Base-by-base conservation (phyloP, 2,329 filamentous ascomycete species). In the Amauroascus verrucosus region DNA sequence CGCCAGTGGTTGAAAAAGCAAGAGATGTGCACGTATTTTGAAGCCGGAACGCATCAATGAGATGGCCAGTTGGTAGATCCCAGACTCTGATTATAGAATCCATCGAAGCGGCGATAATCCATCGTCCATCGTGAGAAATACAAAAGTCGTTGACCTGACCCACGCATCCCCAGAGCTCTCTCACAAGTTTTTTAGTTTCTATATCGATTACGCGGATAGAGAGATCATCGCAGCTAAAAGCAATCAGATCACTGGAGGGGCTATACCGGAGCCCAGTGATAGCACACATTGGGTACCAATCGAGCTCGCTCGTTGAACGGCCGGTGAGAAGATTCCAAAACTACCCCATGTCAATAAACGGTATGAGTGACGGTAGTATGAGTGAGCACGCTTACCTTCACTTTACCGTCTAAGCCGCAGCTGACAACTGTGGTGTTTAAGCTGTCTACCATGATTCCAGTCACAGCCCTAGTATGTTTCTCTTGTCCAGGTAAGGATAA, bases 241-340 rank as follows among this genome's bases (percentile, higher is more conserved):
- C 91, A 51, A 95, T 79, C 9, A 98, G 76, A 62, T 95, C 90
- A 62, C 84, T 95, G 2, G 82, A 79, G 3, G 84, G 76, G 64
- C 95, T 90, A 65, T 95, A 93, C 54, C 84, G 83, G 61, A 91
- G 83, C 14, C 80, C 82, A 0, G 82, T 86, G 50, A 95, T 83
- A 44, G 83, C 79, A 3, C 83, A 83, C 78, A 86, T 87, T 2
- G 81, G 81, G 43, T 84, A 81, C 85, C 89, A 95, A 66, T 90
- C 83, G 49, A 97, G 81, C 64, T 96, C 83, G 57, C 91, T 80
- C 9, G 86, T 65, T 2, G 97, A 76, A 43, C 81, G 79, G 6
- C 91, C 93, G 0, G 86, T 88, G n/a, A 82, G 70, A 58, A 98
- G 95, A 59, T 95, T 87, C 94, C 94, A 98, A 66, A 98, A 97